Evolutionary conservation across 129 eudicot genomes (phyloP), one percentile per base, ranked within the genome.

Genomic region (Rutidosis leptorrhynchoides): DNA sequence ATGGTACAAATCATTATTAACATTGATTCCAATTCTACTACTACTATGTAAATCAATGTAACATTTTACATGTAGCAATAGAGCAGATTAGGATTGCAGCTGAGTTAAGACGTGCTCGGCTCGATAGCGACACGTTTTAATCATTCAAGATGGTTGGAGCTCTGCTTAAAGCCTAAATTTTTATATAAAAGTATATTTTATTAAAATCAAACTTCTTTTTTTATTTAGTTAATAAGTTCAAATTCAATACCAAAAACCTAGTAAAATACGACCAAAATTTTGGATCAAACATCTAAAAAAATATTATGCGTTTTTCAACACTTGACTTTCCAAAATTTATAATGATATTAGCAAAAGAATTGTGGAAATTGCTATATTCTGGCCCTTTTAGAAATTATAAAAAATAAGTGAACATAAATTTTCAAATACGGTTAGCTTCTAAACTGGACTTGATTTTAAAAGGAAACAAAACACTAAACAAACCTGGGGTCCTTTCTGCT

Each of bases 401-500:
- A 52, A 12, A 10, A 40, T 40, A 52, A 25, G 14, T 17, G 8
- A 17, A 6, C 19, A 11, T 51, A 1, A 51, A 51, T 19, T 51
- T 19, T 4, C 56, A 8, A 6, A 51, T 11, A 20, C 19, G 23
- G 23, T 17, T 53, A 53, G 58, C 15, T 53, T 15, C 27, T 53
- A 53, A 53, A 53, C 27, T 40, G 5, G 12, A 40, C 46, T 40
- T 12, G 46, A 40, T 40, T 40, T 54, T 21, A 9, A 54, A 37
- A 45, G 10, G 21, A 5, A 48, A 58, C 42, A 49, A 64, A 65
- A 21, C 32, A 28, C 7, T 45, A 80, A 27, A 61, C 71, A 77
- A 52, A 91, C 97, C 97, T 79, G 94, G 84, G 24, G 68, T 77
- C 65, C 74, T 85, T 58, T 75, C 95, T 17, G 69, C 78, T 75